Evolutionary conservation across 768 basidiomycete genomes (phyloP).

Genomic region (Zangia roseola): DNA sequence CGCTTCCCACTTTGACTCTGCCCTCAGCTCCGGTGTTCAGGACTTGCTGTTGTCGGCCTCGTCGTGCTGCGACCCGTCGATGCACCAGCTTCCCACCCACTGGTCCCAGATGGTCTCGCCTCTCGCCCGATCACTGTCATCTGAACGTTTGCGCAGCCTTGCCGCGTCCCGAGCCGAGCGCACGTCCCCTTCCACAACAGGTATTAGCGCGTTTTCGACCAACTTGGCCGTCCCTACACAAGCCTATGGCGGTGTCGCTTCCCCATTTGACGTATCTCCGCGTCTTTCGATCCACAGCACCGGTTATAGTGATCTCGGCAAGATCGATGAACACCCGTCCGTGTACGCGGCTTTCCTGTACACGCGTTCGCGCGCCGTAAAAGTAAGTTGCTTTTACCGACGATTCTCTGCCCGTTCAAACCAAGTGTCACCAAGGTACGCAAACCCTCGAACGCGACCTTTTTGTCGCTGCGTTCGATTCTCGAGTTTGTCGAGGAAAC

Average conservation of each 20-base stretch:
- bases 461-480: slow-evolving; percentile 26
- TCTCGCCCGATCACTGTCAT: neutral
- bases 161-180: slow-evolving; percentile 5
- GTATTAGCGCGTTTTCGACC: neutral
- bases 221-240: slow-evolving; percentile 1
- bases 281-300: slow-evolving; percentile 13
- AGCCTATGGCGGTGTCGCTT: slow-evolving; percentile 12
- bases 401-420: neutral
- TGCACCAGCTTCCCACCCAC: neutral
- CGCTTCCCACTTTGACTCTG: slow-evolving; percentile 1
- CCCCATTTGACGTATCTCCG: slow-evolving; percentile 35
- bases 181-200: neutral
- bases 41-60: slow-evolving; percentile 4
- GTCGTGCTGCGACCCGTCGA: slow-evolving; percentile 8
- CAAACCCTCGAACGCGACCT: slow-evolving; percentile 21
- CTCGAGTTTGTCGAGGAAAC: slow-evolving; percentile 21
- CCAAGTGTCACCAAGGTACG: slow-evolving; percentile 21
- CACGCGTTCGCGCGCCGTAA: slow-evolving; percentile 54
- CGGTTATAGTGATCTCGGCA: slow-evolving; percentile 3
- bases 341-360: slow-evolving; percentile 42
- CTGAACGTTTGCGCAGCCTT: slow-evolving; percentile 3
- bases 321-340: slow-evolving; percentile 5
- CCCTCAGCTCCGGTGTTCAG: neutral
- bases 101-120: slow-evolving; percentile 9
- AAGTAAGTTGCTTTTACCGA: slow-evolving; percentile 36